These are phyloP conservation scores for Vigna mungo DNA, from an alignment of 306 rosid species.

Conservation along the genomic window DNA sequence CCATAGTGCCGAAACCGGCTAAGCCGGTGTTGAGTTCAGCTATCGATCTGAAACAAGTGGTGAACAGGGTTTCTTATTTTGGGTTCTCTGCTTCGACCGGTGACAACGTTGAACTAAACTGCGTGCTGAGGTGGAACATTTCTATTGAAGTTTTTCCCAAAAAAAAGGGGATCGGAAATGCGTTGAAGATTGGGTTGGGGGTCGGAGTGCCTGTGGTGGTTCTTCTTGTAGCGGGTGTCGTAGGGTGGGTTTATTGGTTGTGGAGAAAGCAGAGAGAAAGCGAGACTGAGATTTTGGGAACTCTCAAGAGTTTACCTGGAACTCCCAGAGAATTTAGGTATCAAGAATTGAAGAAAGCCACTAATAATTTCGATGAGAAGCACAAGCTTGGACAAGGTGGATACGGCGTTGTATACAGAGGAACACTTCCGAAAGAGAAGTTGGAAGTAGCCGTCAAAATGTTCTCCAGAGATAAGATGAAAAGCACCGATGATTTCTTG, in stretches of 20 bases:
- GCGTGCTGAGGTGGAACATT: slow-evolving; percentile 71
- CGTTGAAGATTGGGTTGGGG: slow-evolving; percentile 54
- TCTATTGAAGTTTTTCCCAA: slow-evolving; percentile 55
- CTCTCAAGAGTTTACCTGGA: slow-evolving; percentile 73
- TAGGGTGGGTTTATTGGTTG: slow-evolving; percentile 38
- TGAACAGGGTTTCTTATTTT: slow-evolving; percentile 54
- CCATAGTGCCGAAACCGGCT: slow-evolving; percentile 49
- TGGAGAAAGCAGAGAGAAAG: slow-evolving; percentile 39
- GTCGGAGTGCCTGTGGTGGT: slow-evolving; percentile 51
- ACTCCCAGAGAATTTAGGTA: slow-evolving; percentile 68
- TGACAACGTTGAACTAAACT: slow-evolving; percentile 53
- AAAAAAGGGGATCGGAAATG: not conserved
- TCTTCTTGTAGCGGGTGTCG: slow-evolving; percentile 29
- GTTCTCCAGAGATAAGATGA: slow-evolving; percentile 68
- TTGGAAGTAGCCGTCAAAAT: slow-evolving; percentile 74
- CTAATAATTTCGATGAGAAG: slow-evolving; percentile 66
- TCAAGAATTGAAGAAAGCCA: slow-evolving; percentile 73
- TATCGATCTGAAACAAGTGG: slow-evolving; percentile 45
- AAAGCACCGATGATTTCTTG: slow-evolving; percentile 76
- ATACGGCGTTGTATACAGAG: slow-evolving; percentile 73
- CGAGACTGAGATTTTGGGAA: slow-evolving; percentile 58
- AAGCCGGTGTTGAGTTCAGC: slow-evolving; percentile 48
- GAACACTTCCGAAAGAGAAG: slow-evolving; percentile 51
- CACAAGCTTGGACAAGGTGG: slow-evolving; percentile 76
- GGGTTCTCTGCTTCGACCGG: slow-evolving; percentile 87